These are phyloP conservation scores for Fraxinus sp. DNA, from an alignment of 305 asterid genomes.

Conservation along the genomic window DNA sequence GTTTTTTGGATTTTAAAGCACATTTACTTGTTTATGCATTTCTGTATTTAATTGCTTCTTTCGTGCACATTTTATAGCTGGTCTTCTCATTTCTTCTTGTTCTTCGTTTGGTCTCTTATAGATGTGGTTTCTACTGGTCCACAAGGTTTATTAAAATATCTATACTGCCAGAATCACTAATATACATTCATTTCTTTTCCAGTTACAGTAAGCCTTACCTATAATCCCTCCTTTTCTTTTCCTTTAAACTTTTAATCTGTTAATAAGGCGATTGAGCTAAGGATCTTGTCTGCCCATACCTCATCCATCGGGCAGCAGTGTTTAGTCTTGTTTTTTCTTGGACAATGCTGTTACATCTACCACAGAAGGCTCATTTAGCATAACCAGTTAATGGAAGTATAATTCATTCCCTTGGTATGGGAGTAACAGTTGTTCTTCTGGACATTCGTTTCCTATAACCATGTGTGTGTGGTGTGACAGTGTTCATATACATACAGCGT, in stretches of 20 bases:
- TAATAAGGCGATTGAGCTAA: background rate
- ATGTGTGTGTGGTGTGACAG: background rate
- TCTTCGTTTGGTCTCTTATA: background rate
- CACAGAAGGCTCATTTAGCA: background rate
- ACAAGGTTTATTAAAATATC: background rate
- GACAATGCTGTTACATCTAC: background rate
- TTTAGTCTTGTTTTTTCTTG: background rate
- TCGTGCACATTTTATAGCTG: slow-evolving; percentile 1
- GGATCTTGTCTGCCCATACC: slow-evolving; percentile 15
- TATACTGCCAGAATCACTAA: slow-evolving; percentile 8
- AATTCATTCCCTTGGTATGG: background rate
- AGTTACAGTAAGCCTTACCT: slow-evolving; percentile 15
- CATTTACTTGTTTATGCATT: background rate
- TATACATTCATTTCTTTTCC: slow-evolving; percentile 8
- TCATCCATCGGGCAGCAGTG: slow-evolving; percentile 4
- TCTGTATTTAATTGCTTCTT: background rate
- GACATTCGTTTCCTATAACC: background rate
- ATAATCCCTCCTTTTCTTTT: background rate
- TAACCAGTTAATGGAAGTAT: background rate
- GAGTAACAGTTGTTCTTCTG: background rate
- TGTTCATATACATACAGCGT: background rate
- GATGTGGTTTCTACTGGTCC: background rate
- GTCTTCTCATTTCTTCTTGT: slow-evolving; percentile 6
- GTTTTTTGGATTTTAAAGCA: background rate
- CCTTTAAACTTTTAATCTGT: slow-evolving; percentile 3